Evolutionary conservation across 805 yeast genomes (phyloP).

Genomic region (Wickerhamiella nectarea): DNA sequence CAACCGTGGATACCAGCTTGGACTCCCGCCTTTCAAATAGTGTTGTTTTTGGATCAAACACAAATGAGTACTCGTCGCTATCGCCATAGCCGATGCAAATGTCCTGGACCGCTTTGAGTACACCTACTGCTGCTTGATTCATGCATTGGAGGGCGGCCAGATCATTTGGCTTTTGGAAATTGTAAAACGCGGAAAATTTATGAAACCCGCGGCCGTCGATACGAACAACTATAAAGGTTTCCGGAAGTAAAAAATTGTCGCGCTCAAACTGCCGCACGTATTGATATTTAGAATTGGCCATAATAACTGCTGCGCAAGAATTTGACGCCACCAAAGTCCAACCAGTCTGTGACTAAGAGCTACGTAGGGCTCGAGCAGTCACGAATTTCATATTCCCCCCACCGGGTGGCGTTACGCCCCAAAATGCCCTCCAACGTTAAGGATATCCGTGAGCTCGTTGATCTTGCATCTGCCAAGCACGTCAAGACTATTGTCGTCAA

Average conservation of each 20-base stretch:
- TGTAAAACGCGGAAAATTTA: slow-evolving; percentile 51
- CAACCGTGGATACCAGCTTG: slow-evolving; percentile 70
- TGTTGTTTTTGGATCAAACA: slow-evolving; percentile 46
- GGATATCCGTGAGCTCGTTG: slow-evolving; percentile 95
- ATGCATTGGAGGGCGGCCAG: slow-evolving; percentile 57
- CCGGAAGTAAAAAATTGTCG: slow-evolving; percentile 59
- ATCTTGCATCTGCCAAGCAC: slow-evolving; percentile 75
- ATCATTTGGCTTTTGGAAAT: slow-evolving; percentile 84
- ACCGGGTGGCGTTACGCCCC: slow-evolving; percentile 7
- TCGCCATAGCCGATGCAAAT: slow-evolving; percentile 80
- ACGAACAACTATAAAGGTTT: slow-evolving; percentile 68
- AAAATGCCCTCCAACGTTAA: slow-evolving; percentile 49
- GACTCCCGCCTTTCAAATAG: slow-evolving; percentile 73
- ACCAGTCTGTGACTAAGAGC: too few species aligned
- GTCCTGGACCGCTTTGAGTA: slow-evolving; percentile 56
- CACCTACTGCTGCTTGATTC: slow-evolving; percentile 62
- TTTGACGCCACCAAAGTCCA: too few species aligned
- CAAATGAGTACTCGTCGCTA: slow-evolving; percentile 85
- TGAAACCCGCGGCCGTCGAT: slow-evolving; percentile 94
- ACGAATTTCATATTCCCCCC: neutral
- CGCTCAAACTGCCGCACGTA: slow-evolving; percentile 74
- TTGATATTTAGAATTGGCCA: slow-evolving; percentile 78
- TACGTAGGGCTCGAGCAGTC: slow-evolving; percentile 4
- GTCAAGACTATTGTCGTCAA: slow-evolving; percentile 87
- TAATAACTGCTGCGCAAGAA: neutral